A percentile compares a stretch with the other conserved stretches of the same genome.
phyloP scores from a whole-genome alignment of 805 yeast species.

The Saturnispora saitoi region DNA sequence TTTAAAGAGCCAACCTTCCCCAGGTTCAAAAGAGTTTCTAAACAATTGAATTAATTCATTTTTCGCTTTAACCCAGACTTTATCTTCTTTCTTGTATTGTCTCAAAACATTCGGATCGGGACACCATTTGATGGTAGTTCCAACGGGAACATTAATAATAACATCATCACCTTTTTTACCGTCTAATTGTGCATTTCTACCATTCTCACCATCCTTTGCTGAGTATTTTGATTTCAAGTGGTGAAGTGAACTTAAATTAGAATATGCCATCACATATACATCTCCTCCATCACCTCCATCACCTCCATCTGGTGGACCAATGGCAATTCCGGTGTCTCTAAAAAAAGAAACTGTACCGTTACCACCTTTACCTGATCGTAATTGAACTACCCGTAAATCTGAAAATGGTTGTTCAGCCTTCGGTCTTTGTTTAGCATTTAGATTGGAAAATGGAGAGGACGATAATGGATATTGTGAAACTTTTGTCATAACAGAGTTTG shows the following conservation, averaged over 20 bases:
- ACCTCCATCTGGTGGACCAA: constrained; percentile 98
- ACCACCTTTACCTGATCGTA: constrained; percentile 81
- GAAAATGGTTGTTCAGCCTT: constrained; percentile 40
- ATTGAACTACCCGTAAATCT: constrained; percentile 60
- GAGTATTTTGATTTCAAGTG: constrained; percentile 55
- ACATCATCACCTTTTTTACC: constrained; percentile 81
- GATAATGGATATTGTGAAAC: constrained; percentile 27
- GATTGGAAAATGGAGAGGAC: constrained; percentile 33
- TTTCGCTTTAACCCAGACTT: constrained; percentile 3
- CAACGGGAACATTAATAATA: constrained; percentile 81
- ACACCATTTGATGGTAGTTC: constrained; percentile 80
- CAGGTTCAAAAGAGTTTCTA: constrained; percentile 55
- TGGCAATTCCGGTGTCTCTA: constrained; percentile 74
- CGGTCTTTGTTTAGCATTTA: constrained; percentile 33
- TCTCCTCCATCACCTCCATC: constrained; percentile 95
- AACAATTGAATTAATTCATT: constrained; percentile 44
- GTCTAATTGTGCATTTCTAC: constrained; percentile 69
- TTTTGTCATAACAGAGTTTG: constrained; percentile 21
- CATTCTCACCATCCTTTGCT: constrained; percentile 66
- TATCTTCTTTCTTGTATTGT: constrained; percentile 13
- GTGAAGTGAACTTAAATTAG: constrained; percentile 63
- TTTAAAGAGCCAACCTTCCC: constrained; percentile 85
- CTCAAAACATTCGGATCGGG: constrained; percentile 54
- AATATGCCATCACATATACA: constrained; percentile 73
- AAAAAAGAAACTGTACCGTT: constrained; percentile 79